These are phyloP conservation scores for Gracilariopsis chorda DNA, from an alignment of 23 red algal genomes.

Conservation along the genomic window DNA sequence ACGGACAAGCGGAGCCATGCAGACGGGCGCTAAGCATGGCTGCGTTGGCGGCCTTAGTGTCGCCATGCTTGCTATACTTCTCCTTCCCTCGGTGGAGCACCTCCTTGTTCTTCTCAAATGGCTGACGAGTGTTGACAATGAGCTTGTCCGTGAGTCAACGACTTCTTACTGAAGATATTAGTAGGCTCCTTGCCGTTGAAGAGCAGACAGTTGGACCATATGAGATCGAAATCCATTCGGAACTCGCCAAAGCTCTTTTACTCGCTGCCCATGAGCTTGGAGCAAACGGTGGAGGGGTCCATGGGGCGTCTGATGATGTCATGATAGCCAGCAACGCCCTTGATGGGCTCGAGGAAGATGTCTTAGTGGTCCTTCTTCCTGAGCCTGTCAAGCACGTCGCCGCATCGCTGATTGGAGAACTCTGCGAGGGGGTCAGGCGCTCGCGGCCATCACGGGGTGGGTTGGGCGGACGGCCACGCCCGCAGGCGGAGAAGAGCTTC, in stretches of 20 bases:
- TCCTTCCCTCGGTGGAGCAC: constrained; percentile 1
- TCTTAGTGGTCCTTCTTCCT: constrained; percentile 41
- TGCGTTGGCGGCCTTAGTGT: not conserved
- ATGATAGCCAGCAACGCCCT: constrained; percentile 36
- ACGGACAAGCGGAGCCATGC: not conserved
- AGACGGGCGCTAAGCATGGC: not conserved
- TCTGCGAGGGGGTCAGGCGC: constrained; percentile 9
- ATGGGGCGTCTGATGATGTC: constrained; percentile 42
- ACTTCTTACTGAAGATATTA: constrained; percentile 38
- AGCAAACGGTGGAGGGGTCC: constrained; percentile 58
- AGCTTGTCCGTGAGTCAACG: constrained; percentile 62
- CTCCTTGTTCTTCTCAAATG: constrained; percentile 22
- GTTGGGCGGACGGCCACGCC: constrained; percentile 20
- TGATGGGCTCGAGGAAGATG: constrained; percentile 60
- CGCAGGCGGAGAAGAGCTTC: not conserved
- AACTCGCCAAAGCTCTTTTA: constrained; percentile 52
- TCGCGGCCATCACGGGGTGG: constrained; percentile 35
- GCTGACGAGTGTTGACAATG: constrained; percentile 2
- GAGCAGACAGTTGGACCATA: constrained; percentile 66
- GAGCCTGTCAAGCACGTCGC: constrained; percentile 57
- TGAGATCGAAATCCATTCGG: constrained; percentile 40
- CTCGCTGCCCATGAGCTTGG: not conserved
- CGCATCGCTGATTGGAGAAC: constrained; percentile 1
- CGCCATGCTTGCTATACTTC: not conserved
- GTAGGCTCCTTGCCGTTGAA: constrained; percentile 58